These are phyloP conservation scores for Podospora appendiculata DNA, from an alignment of 495 filamentous ascomycete species.

Conservation along the genomic window DNA sequence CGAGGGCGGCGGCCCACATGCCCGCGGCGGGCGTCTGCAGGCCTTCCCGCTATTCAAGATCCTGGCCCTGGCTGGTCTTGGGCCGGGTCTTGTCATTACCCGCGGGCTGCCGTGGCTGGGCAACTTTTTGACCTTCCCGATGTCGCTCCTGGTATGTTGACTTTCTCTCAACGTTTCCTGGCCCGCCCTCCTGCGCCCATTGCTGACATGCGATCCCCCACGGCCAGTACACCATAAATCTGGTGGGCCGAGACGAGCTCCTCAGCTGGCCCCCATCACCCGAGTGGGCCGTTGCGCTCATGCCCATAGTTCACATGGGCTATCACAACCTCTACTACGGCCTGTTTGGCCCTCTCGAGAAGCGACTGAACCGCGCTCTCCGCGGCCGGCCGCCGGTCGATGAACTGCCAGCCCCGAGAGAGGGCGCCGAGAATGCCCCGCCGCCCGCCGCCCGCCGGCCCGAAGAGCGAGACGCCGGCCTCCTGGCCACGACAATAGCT, in stretches of 20 bases:
- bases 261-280: constrained; percentile 65
- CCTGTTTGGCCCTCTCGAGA: constrained; percentile 54
- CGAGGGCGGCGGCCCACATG: not conserved
- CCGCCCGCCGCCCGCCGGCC: not conserved
- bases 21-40: not conserved
- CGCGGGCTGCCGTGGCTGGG: constrained; percentile 22
- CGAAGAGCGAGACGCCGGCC: not conserved
- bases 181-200: not conserved
- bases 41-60: constrained; percentile 4
- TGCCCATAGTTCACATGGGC: constrained; percentile 59
- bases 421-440: not conserved
- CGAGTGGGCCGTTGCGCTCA: constrained; percentile 56
- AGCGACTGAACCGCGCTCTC: constrained; percentile 43
- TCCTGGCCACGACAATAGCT: constrained; percentile 5
- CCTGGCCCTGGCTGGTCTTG: constrained; percentile 24
- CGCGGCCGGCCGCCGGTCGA: constrained; percentile 16
- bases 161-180: not conserved
- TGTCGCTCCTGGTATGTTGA: constrained; percentile 25
- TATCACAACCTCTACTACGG: constrained; percentile 63
- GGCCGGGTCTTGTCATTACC: constrained; percentile 30
- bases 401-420: not conserved
- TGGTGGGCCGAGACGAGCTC: constrained; percentile 16
- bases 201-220: not conserved
- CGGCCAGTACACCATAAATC: constrained; percentile 14
- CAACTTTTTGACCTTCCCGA: constrained; percentile 24